These are phyloP conservation scores for Knoxia roxburghii DNA, from an alignment of 257 asterid genomes.

Conservation along the genomic window DNA sequence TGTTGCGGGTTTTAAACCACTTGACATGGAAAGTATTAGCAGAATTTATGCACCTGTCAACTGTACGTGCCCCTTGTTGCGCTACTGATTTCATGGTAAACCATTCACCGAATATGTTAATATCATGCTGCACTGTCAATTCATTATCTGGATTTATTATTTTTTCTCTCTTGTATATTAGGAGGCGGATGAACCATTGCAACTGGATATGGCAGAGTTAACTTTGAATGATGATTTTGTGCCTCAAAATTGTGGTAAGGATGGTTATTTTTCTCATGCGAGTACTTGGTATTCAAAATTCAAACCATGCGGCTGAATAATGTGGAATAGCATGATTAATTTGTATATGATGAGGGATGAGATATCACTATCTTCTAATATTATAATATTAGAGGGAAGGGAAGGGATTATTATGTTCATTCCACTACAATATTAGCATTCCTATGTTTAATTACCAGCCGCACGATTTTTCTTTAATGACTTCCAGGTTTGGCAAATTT, in stretches of 20 bases:
- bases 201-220: constrained; percentile 82
- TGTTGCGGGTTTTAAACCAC: constrained; percentile 93
- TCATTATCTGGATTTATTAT: constrained; percentile 3
- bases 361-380: no score
- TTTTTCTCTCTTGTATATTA: constrained; percentile 22
- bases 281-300: no score
- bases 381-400: no score
- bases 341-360: no score
- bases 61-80: constrained; percentile 84
- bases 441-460: no score
- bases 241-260: constrained; percentile 67
- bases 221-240: constrained; percentile 61
- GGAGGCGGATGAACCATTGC: constrained; percentile 96
- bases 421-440: no score
- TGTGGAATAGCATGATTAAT: no score
- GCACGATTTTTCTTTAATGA: no score
- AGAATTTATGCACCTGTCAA: constrained; percentile 78
- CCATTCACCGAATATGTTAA: constrained; percentile 13
- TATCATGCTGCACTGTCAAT: constrained; percentile 7
- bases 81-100: constrained; percentile 89
- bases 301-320: no score
- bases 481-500: no score
- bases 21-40: constrained; percentile 99
- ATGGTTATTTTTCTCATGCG: no score
- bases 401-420: no score